A percentile compares a stretch with the other conserved stretches of the same genome.
Conservation (phyloP, 305 asterid genomes). For the Solanum hybrid region DNA sequence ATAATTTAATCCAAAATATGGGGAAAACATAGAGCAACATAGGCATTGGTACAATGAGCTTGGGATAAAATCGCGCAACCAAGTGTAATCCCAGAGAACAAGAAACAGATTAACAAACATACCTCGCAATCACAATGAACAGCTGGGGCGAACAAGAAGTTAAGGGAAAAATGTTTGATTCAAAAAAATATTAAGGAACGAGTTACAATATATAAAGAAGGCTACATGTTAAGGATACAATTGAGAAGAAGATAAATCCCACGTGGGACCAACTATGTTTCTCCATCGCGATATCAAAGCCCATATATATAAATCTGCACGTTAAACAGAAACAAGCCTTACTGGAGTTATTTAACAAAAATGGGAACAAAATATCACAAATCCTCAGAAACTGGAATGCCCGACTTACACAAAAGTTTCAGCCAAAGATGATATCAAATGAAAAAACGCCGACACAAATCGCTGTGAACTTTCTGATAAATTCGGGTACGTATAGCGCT, state of each 20-base stretch:
- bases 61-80: not conserved
- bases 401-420: conserved; percentile 86
- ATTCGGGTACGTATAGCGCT: conserved; percentile 84
- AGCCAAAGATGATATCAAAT: conserved; percentile 91
- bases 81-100: not conserved
- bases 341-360: conserved; percentile 6
- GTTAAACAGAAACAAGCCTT: conserved; percentile 10
- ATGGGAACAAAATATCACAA: conserved; percentile 1
- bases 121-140: conserved; percentile 95
- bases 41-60: not conserved
- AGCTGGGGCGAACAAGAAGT: conserved; percentile 50
- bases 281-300: conserved; percentile 97
- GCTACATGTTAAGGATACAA: conserved; percentile 62
- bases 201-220: not conserved
- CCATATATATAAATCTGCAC: conserved; percentile 97
- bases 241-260: conserved; percentile 95
- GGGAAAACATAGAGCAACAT: not conserved
- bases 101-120: conserved; percentile 12
- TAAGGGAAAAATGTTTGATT: conserved; percentile 28
- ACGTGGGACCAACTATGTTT: conserved; percentile 97
- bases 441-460: conserved; percentile 93
- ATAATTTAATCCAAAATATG: not conserved
- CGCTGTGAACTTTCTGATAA: conserved; percentile 92
- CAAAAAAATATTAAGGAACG: conserved; percentile 8
- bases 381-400: conserved; percentile 2